Base-by-base conservation (phyloP, 129 eudicot species). In the Chrysanthemum lavandulifolium region DNA sequence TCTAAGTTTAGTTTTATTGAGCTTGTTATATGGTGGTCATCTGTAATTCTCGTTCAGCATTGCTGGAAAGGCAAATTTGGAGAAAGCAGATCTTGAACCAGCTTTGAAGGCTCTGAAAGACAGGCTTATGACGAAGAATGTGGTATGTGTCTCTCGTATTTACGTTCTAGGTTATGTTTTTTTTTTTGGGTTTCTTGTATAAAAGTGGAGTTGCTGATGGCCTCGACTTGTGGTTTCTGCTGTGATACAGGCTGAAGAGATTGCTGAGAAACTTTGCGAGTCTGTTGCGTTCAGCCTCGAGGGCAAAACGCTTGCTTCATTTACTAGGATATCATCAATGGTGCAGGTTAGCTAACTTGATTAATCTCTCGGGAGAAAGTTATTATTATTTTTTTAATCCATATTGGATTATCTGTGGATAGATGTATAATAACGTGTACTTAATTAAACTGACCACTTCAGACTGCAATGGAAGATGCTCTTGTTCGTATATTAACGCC, bases 401-500 rank as follows among this genome's bases (percentile, higher is more conserved):
- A 31, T 72, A 27, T 71, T 65, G 36, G 5, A n/a, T 25, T 2
- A 12, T 61, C 15, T 23, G 18, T 67, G 66, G 51, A 15, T 74
- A 21, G 49, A 56, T 56, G n/a, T 62, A 10, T 36, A 27, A 47
- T 48, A 72, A 16, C 33, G 12, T 84, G 45, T 65, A 68, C 36
- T 72, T 61, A n/a, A 68, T 76, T n/a, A 70, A 53, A 71, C 76
- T 14, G 67, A 75, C 78, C 48, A 62, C 67, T 62, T 57, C 71
- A 91, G 97, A 81, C 90, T 73, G 97, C 99, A 51, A 95, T 95
- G 99, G 99, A 91, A 74, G 99, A 95, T 67, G 99, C 99, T 49
- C 97, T 95, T 81, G 90, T 91, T 82, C 97, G 97, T 45, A 95
- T 95, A 29, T 83, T 95, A 82, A 95, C 99, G 43, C 99, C 97